Conservation (phyloP, 805 yeast genomes). For the Cyberlindnera sargentensis region DNA sequence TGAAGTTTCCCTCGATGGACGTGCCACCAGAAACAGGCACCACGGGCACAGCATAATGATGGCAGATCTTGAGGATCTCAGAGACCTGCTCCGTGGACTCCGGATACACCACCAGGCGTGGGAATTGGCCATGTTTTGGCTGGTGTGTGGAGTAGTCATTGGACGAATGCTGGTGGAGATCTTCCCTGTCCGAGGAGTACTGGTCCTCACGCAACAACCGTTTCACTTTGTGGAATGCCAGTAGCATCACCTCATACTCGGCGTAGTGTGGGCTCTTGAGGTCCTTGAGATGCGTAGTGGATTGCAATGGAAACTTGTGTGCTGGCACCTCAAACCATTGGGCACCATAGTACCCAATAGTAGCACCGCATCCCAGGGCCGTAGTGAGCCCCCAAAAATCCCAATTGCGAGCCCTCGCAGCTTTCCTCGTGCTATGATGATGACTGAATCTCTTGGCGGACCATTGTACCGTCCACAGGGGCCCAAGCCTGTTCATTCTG, state of each 20-base stretch:
- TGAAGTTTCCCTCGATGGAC: constrained; percentile 59
- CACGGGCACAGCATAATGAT: constrained; percentile 47
- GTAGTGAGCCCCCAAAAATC: not conserved
- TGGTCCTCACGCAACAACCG: constrained; percentile 8
- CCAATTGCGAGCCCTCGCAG: too few species aligned
- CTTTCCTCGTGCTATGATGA: too few species aligned
- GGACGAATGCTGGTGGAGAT: constrained; percentile 37
- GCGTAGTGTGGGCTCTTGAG: constrained; percentile 14
- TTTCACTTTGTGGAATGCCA: constrained; percentile 12
- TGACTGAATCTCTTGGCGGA: too few species aligned
- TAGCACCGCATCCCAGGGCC: constrained; percentile 6
- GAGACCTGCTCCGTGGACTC: constrained; percentile 50
- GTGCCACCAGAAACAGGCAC: constrained; percentile 60
- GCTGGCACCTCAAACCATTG: constrained; percentile 9
- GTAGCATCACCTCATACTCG: constrained; percentile 3
- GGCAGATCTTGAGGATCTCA: constrained; percentile 43
- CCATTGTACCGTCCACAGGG: too few species aligned
- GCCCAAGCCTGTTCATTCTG: too few species aligned
- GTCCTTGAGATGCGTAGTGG: constrained; percentile 14
- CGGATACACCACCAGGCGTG: constrained; percentile 45
- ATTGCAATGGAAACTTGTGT: constrained; percentile 13
- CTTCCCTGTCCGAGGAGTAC: constrained; percentile 24
- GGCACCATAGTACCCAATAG: constrained; percentile 12
- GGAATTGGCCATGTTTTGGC: constrained; percentile 34
- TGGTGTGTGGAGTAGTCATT: constrained; percentile 44